Evolutionary conservation across 768 basidiomycete species (phyloP), one percentile per base, ranked within the genome.

Genomic region (Mycena vulgaris): DNA sequence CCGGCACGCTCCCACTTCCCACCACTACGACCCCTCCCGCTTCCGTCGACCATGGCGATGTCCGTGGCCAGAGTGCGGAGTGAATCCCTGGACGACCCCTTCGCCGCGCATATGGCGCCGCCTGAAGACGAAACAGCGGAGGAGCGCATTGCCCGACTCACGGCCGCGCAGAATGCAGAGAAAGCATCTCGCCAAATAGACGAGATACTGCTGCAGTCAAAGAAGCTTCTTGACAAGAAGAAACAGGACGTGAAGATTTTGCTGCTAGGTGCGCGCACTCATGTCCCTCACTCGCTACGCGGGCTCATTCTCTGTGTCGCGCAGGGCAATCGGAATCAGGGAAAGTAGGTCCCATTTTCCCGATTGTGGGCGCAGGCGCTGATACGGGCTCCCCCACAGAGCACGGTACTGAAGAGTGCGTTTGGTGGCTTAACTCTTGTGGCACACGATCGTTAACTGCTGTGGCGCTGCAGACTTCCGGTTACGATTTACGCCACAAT

Each of bases 321-420:
- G 25, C 56, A 89, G 89, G 89, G 39, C 89, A 90, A 80, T 86
- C 88, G 7, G 89, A 89, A 78, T 89, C 88, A 1, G 89, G 89
- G 53, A 90, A 88, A 78, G 86, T 84, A 30, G 10, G 80, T 67
- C 17, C 17, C 14, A 23, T 35, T 23, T 68, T 63, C 10, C 17
- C 23, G 21, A 14, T n/a, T 30, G 3, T 33, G 40, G 21, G 7
- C 28, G 16, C 45, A 27, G 25, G 33, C 23, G 58, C 23, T 63
- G 14, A 31, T 68, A 3, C 58, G 57, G 45, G n/a, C n/a, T 13
- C 8, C 9, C 1, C 33, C 35, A 3, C 31, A 89, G 88, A 88
- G 86, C 70, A 84, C 87, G 5, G 82, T 87, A 9, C 67, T 88
- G 51, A 87, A 86, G 75, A 88, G 87, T 88, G 56, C 35, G 79